Evolutionary conservation across 164 flowering plant species (phyloP), one percentile per base, ranked within the genome.

Genomic region (Vitis labrusca): DNA sequence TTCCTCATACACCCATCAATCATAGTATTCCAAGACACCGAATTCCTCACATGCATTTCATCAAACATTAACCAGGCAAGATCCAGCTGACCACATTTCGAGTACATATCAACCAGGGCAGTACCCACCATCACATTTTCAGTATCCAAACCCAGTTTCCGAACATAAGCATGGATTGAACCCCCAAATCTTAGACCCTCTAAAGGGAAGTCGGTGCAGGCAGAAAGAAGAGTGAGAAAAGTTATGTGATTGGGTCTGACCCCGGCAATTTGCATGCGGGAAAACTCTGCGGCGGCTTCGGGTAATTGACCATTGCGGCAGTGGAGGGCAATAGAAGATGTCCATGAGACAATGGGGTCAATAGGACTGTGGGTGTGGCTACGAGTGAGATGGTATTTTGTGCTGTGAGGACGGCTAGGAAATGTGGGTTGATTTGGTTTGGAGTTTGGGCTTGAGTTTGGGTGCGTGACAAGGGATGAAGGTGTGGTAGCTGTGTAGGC

Each of bases 11-110:
- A 85, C 71, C 88, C 94, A 80, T 82, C 80, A 67, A 89, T 78
- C 90, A 89, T 82, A 2, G 86, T 75, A 62, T 85, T 89, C 91
- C 91, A 89, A 62, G 90, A 79, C 7, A 86, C 69, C 2, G 77
- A 71, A 69, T 87, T 85, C 73, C 69, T 87, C 50, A 54, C 67
- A 52, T 10, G 27, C 83, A 89, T 79, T 9, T 63, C 73, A 69
- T 86, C 88, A 72, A 89, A 89, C 65, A 72, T 60, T 51, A 61
- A 9, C 56, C 85, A 78, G 1, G 89, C 88, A 23, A 68, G 55
- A 59, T 71, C 81, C 29, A 79, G 58, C 0, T 53, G 37, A 32
- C 74, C 78, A 32, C 76, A 74, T 73, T 87, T 89, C 6, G 85
- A 74, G 59, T 87, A 89, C 89, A 86, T 77, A 47, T 73, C 79